These are phyloP conservation scores for Hibiscus syriacus DNA, from an alignment of 345 rosid genomes.

Conservation along the genomic window DNA sequence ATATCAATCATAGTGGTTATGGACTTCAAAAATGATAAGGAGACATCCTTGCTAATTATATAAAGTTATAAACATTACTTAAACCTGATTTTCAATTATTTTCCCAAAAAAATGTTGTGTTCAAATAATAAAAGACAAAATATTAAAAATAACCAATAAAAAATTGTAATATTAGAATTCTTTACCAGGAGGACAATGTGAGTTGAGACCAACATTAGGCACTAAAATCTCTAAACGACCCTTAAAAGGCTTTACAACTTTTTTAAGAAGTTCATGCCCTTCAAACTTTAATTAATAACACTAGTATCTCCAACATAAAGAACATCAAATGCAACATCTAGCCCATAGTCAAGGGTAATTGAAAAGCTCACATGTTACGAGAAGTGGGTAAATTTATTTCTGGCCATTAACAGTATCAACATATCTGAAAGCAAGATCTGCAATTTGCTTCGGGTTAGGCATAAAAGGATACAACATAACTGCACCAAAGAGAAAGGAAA, in stretches of 20 bases:
- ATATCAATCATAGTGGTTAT: neutral
- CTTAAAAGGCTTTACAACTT: conserved; percentile 72
- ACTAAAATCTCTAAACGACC: conserved; percentile 77
- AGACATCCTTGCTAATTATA: neutral
- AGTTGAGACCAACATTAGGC: conserved; percentile 72
- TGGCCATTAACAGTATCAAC: conserved; percentile 4
- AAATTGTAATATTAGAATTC: neutral
- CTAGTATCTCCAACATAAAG: conserved; percentile 95
- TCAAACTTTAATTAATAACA: conserved; percentile 85
- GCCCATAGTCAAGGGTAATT: conserved; percentile 37
- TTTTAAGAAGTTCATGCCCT: conserved; percentile 70
- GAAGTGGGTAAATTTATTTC: conserved; percentile 4
- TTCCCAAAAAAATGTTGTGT: neutral
- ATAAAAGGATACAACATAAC: conserved; percentile 94
- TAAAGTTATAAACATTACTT: neutral
- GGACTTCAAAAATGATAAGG: neutral
- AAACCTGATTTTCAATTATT: neutral
- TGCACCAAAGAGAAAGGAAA: conserved; percentile 37
- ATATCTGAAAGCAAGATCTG: conserved; percentile 11
- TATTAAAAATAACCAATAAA: neutral
- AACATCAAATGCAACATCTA: conserved; percentile 93
- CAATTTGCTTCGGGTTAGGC: conserved; percentile 1
- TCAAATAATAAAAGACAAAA: neutral
- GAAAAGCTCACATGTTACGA: conserved; percentile 1
- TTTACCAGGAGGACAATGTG: conserved; percentile 50